A percentile compares a stretch with the other conserved stretches of the same genome.
Conservation (phyloP, 2,329 filamentous ascomycete species). For the Fusarium buxicola region DNA sequence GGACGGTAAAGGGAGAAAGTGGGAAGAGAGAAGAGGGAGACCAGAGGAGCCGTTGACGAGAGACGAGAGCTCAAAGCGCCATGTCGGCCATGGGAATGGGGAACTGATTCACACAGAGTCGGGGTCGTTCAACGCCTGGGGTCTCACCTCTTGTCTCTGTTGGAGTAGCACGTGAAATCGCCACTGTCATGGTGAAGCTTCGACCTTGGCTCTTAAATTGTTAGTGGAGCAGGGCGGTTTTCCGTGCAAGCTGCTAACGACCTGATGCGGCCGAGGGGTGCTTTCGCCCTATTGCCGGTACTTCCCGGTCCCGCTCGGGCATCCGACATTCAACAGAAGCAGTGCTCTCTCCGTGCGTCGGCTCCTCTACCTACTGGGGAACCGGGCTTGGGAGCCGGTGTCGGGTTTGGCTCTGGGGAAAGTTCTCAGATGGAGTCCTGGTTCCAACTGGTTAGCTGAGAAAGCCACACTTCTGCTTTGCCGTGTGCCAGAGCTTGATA, state of each 20-base stretch:
- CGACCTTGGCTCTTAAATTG: background rate
- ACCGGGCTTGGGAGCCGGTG: background rate
- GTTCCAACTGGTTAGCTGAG: background rate
- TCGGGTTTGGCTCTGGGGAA: conserved; percentile 3
- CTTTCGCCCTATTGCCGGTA: conserved; percentile 26
- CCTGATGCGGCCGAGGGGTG: conserved; percentile 29
- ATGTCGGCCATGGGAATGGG: conserved; percentile 34
- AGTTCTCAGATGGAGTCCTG: background rate
- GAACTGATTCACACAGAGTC: conserved; percentile 38
- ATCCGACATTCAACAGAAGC: conserved; percentile 2
- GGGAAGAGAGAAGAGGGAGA: conserved; percentile 17
- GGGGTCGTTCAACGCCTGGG: conserved; percentile 41
- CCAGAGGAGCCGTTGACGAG: conserved; percentile 31
- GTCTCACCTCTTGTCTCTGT: conserved; percentile 43
- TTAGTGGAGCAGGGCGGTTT: conserved; percentile 8
- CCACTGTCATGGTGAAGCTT: conserved; percentile 42
- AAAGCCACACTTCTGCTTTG: conserved; percentile 8
- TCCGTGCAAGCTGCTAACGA: conserved; percentile 29
- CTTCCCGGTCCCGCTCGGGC: conserved; percentile 26
- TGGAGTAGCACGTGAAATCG: conserved; percentile 48
- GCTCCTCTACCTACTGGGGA: background rate
- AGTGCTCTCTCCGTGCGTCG: background rate
- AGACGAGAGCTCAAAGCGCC: conserved; percentile 38
- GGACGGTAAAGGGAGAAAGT: conserved; percentile 13
- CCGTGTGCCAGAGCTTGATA: background rate